Evolutionary conservation across 805 yeast species (phyloP), one percentile per base, ranked within the genome.

Genomic region (Candida dajiaensis): DNA sequence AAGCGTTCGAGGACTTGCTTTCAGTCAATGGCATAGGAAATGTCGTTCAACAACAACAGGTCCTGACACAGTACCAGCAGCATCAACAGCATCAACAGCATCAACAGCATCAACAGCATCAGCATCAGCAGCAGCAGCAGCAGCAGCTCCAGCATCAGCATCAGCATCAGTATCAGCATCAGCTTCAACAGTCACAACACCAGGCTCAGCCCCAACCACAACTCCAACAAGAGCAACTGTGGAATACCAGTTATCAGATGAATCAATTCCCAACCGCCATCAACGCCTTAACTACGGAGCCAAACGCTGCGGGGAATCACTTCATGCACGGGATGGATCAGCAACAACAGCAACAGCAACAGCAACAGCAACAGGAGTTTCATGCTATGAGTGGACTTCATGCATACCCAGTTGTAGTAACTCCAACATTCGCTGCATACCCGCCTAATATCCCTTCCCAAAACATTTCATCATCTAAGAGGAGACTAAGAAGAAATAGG

Each of bases 401-500:
- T 3, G 16, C 15, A n/a, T 29, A 29, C 35, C 18, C 35, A 15
- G 9, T n/a, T n/a, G 5, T 16, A 15, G 9, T n/a, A 33, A n/a
- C 20, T n/a, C 36, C 36, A 3, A 33, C 36, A 4, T 33, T 33
- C 7, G 36, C 36, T 8, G 36, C 20, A 4, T 4, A 2, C 4
- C 36, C 36, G 11, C 36, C 18, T 9, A 20, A 20, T 33, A 16
- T 33, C 2, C 15, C 36, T 4, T 4, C 16, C 2, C 36, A 33
- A 4, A 33, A 33, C 9, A 11, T 8, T 16, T 20, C 8, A 8
- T n/a, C 16, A 16, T 8, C 36, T 6, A 33, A 33, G 20, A 33
- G 16, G 20, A 33, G 20, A 18, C 2, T 18, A 26, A 49, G 38
- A 43, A 41, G 42, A 22, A 43, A 46, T 38, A 46, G 41, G 38